phyloP scores from a whole-genome alignment of 2,329 filamentous ascomycete species.

The Ambrosiella beaveri region DNA sequence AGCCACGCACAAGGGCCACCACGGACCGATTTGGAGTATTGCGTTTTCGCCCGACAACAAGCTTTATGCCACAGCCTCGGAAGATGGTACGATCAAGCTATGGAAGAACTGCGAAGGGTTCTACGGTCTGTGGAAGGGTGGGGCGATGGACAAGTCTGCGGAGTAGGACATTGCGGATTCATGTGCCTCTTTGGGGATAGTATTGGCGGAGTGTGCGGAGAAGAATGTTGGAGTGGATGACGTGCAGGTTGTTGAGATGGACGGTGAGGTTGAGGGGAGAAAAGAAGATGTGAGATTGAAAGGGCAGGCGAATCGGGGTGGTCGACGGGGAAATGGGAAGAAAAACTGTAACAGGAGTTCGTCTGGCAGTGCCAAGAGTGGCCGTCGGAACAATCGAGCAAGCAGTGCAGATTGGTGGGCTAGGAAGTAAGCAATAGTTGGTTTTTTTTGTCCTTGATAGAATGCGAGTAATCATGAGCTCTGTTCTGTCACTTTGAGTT shows the following conservation, averaged over 20 bases:
- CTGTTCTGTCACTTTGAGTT: background rate
- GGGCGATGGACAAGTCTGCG: slow-evolving; percentile 16
- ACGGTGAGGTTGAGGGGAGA: background rate
- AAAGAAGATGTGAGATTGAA: background rate
- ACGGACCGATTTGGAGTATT: slow-evolving; percentile 92
- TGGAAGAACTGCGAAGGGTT: slow-evolving; percentile 54
- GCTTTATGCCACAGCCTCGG: slow-evolving; percentile 86
- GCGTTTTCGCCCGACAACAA: slow-evolving; percentile 91
- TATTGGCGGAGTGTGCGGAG: too few species aligned
- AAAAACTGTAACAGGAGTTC: background rate
- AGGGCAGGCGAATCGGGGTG: background rate
- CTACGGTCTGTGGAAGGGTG: slow-evolving; percentile 46
- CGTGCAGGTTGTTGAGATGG: background rate
- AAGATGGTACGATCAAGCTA: slow-evolving; percentile 95
- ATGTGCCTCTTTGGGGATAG: background rate
- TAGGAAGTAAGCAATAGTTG: too few species aligned
- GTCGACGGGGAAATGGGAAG: background rate
- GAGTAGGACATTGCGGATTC: slow-evolving; percentile 9
- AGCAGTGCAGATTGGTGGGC: background rate
- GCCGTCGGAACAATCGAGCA: background rate
- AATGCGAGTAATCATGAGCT: background rate
- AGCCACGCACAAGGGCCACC: slow-evolving; percentile 93
- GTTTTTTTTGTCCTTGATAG: background rate
- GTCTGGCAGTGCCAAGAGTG: background rate
- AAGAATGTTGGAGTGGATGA: too few species aligned